These are phyloP conservation scores for Elasticomyces elasticus DNA, from an alignment of 495 filamentous ascomycete genomes.

Conservation along the genomic window DNA sequence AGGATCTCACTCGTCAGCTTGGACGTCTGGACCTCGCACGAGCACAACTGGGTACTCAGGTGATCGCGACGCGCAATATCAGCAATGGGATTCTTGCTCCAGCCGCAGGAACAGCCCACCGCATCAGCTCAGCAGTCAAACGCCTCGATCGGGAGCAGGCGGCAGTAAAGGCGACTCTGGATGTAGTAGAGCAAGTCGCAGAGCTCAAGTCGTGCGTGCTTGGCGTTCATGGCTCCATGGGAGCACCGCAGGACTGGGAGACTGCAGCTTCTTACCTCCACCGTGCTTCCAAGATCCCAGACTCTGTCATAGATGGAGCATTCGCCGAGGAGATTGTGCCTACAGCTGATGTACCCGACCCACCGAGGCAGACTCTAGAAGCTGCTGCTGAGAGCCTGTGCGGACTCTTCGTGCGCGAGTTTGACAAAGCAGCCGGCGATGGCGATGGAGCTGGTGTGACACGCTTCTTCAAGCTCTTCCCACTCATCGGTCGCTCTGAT, in stretches of 20 bases:
- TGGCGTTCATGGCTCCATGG: constrained; percentile 93
- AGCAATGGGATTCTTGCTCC: constrained; percentile 79
- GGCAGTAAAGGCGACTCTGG: constrained; percentile 76
- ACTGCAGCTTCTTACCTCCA: constrained; percentile 82
- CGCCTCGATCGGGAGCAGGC: constrained; percentile 81
- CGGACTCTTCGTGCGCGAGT: constrained; percentile 81
- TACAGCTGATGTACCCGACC: constrained; percentile 87
- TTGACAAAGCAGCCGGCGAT: constrained; percentile 80
- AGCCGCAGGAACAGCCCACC: constrained; percentile 74
- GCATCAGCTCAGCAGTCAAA: constrained; percentile 76
- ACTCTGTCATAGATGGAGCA: constrained; percentile 65
- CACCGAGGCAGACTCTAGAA: constrained; percentile 77
- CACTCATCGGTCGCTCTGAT: constrained; percentile 81
- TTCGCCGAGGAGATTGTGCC: constrained; percentile 92
- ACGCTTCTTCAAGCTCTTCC: constrained; percentile 95
- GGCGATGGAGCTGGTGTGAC: constrained; percentile 80
- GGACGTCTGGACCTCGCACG: constrained; percentile 82
- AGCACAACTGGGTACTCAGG: constrained; percentile 77
- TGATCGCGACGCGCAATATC: constrained; percentile 71
- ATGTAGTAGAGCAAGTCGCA: constrained; percentile 88
- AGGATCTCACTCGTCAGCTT: constrained; percentile 72
- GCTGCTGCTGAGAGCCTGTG: constrained; percentile 79
- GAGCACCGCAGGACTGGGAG: constrained; percentile 97
- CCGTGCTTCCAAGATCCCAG: constrained; percentile 69
- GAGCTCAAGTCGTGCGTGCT: constrained; percentile 94